Conservation (phyloP, 23 red algal species). For the Gracilariopsis chorda region DNA sequence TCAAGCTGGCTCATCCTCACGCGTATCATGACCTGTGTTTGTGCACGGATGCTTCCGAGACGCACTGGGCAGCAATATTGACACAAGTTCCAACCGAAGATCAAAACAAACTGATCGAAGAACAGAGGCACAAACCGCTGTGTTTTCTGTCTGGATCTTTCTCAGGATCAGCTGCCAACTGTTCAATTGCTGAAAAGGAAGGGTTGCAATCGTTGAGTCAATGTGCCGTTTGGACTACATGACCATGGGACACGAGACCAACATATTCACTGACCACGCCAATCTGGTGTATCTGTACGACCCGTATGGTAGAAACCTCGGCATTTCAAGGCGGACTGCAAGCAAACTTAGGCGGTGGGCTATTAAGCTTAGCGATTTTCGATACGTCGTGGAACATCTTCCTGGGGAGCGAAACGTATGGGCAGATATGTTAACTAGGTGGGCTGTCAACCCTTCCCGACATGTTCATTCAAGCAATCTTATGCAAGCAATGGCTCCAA, state of each 20-base stretch:
- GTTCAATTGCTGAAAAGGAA: not conserved
- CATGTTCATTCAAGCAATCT: too few relatives aligned
- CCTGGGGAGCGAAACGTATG: not conserved
- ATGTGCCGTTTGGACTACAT: not conserved
- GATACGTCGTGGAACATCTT: not conserved
- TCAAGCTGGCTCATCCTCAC: slow-evolving; percentile 10
- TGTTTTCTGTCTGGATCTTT: not conserved
- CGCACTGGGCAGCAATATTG: not conserved
- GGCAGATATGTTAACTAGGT: not conserved
- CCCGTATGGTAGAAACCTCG: not conserved
- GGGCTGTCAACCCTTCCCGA: slow-evolving; percentile 17
- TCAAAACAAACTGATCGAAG: not conserved
- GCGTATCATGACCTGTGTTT: not conserved
- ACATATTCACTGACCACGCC: not conserved
- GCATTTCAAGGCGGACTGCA: not conserved
- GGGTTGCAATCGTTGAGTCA: not conserved
- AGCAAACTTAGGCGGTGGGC: not conserved
- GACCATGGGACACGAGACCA: too few relatives aligned
- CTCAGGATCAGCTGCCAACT: not conserved
- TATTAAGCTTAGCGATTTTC: not conserved
- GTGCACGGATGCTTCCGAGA: not conserved
- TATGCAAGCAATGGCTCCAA: too few relatives aligned
- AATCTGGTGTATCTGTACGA: not conserved
- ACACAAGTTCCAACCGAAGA: not conserved
- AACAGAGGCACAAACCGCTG: not conserved